phyloP scores from a whole-genome alignment of 2,329 filamentous ascomycete species.

The Clonostachys rosea region DNA sequence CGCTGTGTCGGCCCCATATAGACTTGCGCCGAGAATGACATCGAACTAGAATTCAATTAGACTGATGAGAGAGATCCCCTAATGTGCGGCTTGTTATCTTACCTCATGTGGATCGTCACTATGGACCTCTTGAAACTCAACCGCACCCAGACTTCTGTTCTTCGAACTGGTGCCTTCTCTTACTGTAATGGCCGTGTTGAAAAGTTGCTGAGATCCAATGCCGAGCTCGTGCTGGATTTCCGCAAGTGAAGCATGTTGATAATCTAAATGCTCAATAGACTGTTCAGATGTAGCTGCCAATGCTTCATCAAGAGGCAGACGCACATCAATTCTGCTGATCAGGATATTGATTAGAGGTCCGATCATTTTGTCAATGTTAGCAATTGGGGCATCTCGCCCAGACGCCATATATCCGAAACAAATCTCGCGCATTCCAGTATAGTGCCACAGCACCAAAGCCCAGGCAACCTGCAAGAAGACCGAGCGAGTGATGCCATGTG shows the following conservation, averaged over 20 bases:
- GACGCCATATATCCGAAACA: conserved; percentile 50
- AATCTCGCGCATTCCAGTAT: conserved; percentile 39
- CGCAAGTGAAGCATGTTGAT: conserved; percentile 3
- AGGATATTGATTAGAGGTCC: conserved; percentile 53
- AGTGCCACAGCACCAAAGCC: conserved; percentile 42
- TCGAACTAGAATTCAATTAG: too few species aligned
- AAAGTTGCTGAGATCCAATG: neutral
- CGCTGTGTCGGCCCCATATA: too few species aligned
- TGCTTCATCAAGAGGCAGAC: neutral
- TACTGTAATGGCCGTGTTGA: neutral
- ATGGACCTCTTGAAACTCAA: too few species aligned
- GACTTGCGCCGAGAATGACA: too few species aligned
- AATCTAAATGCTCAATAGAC: conserved; percentile 1
- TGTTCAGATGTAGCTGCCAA: conserved; percentile 13
- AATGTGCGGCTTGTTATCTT: too few species aligned
- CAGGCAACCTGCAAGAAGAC: conserved; percentile 46
- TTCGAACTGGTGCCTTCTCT: too few species aligned
- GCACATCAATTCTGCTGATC: conserved; percentile 36
- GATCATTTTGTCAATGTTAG: conserved; percentile 38
- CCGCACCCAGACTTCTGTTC: too few species aligned
- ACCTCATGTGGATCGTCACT: too few species aligned
- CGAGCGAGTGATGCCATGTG: conserved; percentile 35
- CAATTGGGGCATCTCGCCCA: conserved; percentile 46
- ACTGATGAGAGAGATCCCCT: too few species aligned
- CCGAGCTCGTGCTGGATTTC: conserved; percentile 3